Base-by-base conservation (phyloP, 352 stramenopile genomes). In the Phytophthora podocarpi region DNA sequence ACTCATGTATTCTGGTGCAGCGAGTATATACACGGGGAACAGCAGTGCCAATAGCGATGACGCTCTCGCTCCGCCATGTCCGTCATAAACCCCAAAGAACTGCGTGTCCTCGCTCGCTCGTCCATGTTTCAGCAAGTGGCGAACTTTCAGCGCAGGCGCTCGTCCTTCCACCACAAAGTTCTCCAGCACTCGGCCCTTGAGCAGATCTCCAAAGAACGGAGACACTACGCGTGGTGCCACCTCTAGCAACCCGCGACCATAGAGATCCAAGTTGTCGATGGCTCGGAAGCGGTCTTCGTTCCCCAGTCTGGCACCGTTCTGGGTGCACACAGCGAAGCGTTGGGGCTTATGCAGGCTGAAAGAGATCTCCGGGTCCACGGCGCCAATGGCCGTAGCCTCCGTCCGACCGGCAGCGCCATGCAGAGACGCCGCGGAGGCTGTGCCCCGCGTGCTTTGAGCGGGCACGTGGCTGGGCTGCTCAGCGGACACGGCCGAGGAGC, bases 21-120 rank as follows among this genome's bases (percentile, higher is more conserved):
- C 61, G 2, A 89, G 64, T n/a, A 92, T 46, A 62, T 88, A 94
- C 11, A 91, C 40, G 10, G 82, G 82, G 39, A 92, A 76, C 9
- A 91, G 60, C 46, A 90, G 69, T 21, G 82, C 82, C 26, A 92
- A 49, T 5, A 91, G 50, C 18, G 77, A 82, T 28, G 80, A 90
- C 39, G 80, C 84, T 37, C 65, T 67, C 9, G 68, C 76, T 16
- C 85, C 85, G 23, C 82, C 85, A 34, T 93, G 85, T 31, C 85
- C 85, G 46, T 93, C 85, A 55, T 87, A 93, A n/a, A 93, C 59
- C 7, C 80, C 85, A 42, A 81, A 91, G 41, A 90, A 84, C 64
- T 80, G 74, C 15, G 82, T 93, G 45, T 76, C 68, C 23, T 67
- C 47, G 20, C 50, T 64, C 4, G 37, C 34, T 11, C 39, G 27